Evolutionary conservation across 2,329 filamentous ascomycete species (phyloP).

Genomic region (Aspergillus fijiensis): DNA sequence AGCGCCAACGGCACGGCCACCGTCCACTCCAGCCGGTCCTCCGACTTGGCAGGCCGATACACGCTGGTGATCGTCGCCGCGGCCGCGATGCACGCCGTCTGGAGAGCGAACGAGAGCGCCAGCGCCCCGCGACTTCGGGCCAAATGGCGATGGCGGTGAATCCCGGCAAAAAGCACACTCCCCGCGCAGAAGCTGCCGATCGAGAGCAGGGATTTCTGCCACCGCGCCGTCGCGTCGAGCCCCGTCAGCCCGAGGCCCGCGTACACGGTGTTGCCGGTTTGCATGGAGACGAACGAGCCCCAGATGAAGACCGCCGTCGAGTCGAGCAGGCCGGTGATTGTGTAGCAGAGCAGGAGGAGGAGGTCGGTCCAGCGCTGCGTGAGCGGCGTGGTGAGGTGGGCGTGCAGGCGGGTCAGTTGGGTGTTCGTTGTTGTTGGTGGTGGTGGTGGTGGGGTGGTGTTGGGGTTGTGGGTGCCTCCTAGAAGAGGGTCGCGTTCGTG

Average conservation of each 20-base stretch:
- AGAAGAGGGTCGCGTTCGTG: slow-evolving; percentile 8
- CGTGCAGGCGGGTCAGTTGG: neutral
- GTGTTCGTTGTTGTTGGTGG: neutral
- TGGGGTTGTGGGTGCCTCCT: slow-evolving; percentile 1
- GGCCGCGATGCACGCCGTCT: slow-evolving; percentile 51
- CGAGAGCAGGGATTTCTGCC: slow-evolving; percentile 71
- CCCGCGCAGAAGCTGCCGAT: slow-evolving; percentile 70
- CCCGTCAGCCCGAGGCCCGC: slow-evolving; percentile 66
- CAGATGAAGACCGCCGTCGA: slow-evolving; percentile 74
- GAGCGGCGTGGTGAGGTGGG: slow-evolving; percentile 46
- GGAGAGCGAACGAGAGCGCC: slow-evolving; percentile 54
- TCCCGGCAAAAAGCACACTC: slow-evolving; percentile 67
- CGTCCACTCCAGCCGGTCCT: slow-evolving; percentile 47
- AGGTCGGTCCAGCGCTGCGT: slow-evolving; percentile 65
- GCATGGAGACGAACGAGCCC: slow-evolving; percentile 81
- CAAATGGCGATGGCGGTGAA: slow-evolving; percentile 57
- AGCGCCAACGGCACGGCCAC: slow-evolving; percentile 67
- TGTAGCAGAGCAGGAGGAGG: slow-evolving; percentile 68
- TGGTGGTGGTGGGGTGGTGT: neutral
- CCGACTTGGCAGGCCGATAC: slow-evolving; percentile 47
- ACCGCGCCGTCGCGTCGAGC: slow-evolving; percentile 57
- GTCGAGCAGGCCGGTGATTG: slow-evolving; percentile 75
- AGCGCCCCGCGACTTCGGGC: slow-evolving; percentile 46
- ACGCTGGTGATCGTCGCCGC: slow-evolving; percentile 58
- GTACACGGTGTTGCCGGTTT: slow-evolving; percentile 82